Conservation (phyloP, 495 filamentous ascomycete species). For the Aspergillus ostianus region DNA sequence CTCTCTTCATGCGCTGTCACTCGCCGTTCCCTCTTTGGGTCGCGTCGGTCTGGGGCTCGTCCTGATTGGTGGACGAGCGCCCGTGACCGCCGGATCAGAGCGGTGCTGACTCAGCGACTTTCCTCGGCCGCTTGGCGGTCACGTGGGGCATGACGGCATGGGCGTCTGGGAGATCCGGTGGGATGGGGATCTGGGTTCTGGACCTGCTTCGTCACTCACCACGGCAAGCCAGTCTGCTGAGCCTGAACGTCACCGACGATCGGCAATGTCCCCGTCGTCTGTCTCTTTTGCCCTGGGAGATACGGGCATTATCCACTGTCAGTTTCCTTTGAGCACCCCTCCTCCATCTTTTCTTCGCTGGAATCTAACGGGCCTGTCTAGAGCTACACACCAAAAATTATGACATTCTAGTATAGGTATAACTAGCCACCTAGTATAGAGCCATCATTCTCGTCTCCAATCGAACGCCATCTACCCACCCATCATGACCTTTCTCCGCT, state of each 20-base stretch:
- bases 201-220: neutral
- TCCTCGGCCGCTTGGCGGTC: conserved; percentile 17
- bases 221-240: no score
- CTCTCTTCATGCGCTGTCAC: conserved; percentile 22
- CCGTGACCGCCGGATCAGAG: conserved; percentile 18
- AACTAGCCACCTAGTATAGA: neutral
- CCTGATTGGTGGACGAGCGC: conserved; percentile 33
- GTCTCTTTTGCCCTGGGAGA: neutral
- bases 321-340: neutral
- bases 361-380: neutral
- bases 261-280: neutral
- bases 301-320: no score
- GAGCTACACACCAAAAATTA: no score
- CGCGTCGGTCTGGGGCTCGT: conserved; percentile 26
- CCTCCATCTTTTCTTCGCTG: neutral
- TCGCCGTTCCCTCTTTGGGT: conserved; percentile 28
- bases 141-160: conserved; percentile 14
- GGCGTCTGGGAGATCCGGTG: neutral
- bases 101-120: conserved; percentile 25
- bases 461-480: conserved; percentile 14
- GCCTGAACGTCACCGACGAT: neutral
- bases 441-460: neutral
- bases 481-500: conserved; percentile 15
- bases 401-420: neutral
- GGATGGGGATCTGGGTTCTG: neutral